phyloP scores from a whole-genome alignment of 208 protist genomes.

The Acanthamoeba triangularis region DNA sequence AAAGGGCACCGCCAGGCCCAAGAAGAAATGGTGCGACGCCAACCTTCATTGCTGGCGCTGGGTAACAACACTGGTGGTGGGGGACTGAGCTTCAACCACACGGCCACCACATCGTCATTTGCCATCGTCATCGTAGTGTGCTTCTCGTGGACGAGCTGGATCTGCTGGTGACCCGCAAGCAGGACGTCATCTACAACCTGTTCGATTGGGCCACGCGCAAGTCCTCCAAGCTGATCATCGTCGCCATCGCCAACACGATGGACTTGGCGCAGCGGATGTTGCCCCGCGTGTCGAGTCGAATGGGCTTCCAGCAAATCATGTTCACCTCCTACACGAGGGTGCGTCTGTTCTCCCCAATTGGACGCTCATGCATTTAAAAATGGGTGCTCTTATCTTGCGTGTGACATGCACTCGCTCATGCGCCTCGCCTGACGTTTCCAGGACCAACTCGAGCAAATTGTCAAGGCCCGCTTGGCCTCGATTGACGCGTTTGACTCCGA shows the following conservation, averaged over 20 bases:
- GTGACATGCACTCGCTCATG: background rate
- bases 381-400: background rate
- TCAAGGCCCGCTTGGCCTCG: conserved; percentile 79
- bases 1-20: background rate
- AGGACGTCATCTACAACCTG: conserved; percentile 89
- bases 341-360: background rate
- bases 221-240: conserved; percentile 83
- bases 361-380: conserved; percentile 40
- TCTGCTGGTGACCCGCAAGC: conserved; percentile 87
- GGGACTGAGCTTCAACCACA: background rate
- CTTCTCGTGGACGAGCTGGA: conserved; percentile 90
- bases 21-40: conserved; percentile 3
- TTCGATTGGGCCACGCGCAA: conserved; percentile 88
- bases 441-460: conserved; percentile 82
- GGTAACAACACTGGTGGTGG: background rate
- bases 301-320: conserved; percentile 78
- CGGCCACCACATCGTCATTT: background rate
- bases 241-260: conserved; percentile 91
- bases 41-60: background rate
- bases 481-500: conserved; percentile 84
- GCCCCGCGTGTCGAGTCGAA: background rate
- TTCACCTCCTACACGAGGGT: conserved; percentile 83
- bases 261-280: conserved; percentile 86
- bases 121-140: conserved; percentile 34
- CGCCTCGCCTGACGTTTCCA: background rate